These are phyloP conservation scores for Mycosphaerelloides madeirae DNA, from an alignment of 2,329 filamentous ascomycete genomes.

Conservation along the genomic window DNA sequence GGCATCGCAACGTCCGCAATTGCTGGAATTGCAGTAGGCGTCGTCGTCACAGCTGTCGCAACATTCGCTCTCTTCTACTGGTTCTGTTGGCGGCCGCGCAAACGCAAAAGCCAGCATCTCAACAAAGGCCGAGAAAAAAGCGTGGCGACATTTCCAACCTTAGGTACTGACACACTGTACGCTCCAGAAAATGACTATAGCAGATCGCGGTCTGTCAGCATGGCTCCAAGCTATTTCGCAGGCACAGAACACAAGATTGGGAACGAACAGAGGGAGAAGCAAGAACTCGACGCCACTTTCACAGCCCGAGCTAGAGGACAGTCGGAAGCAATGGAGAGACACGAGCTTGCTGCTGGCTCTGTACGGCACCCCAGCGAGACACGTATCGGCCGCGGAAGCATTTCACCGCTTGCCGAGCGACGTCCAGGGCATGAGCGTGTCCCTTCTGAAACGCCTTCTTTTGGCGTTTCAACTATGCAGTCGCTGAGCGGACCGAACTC, in stretches of 20 bases:
- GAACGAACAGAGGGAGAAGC: constrained; percentile 9
- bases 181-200: constrained; percentile 5
- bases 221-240: background rate
- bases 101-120: too few relatives aligned
- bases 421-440: background rate
- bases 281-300: constrained; percentile 14
- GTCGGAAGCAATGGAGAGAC: constrained; percentile 8
- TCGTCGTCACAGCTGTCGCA: constrained; percentile 3
- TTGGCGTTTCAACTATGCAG: background rate
- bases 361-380: background rate
- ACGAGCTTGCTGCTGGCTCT: constrained; percentile 11
- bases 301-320: constrained; percentile 12
- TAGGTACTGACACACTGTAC: constrained; percentile 17
- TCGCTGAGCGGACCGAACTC: too few relatives aligned
- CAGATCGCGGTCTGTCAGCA: too few relatives aligned
- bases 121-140: constrained; percentile 1
- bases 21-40: constrained; percentile 2
- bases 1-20: too few relatives aligned
- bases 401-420: background rate
- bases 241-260: background rate
- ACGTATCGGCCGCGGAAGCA: too few relatives aligned
- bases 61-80: constrained; percentile 6
- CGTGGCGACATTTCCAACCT: constrained; percentile 2
- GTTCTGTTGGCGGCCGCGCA: constrained; percentile 7
- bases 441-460: background rate